Evolutionary conservation across 139 green algal species (phyloP).

Genomic region (Picochlorum sp.): DNA sequence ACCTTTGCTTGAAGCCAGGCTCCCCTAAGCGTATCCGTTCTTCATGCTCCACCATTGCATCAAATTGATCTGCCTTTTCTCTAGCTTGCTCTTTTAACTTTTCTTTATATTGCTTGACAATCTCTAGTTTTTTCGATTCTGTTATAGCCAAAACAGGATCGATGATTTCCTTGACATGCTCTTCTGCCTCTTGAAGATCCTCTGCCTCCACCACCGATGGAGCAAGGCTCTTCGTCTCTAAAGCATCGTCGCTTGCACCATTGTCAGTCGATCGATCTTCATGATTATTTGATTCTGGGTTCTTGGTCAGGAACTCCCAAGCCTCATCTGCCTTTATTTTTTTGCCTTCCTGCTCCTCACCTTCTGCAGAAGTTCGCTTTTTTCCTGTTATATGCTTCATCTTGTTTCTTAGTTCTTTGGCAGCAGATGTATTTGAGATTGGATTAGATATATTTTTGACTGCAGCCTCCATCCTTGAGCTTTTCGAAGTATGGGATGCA

Average conservation of each 20-base stretch:
- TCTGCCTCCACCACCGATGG: neutral
- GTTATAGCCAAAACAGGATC: slow-evolving; percentile 7
- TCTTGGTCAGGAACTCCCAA: slow-evolving; percentile 1
- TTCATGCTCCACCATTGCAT: slow-evolving; percentile 71
- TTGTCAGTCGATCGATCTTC: neutral
- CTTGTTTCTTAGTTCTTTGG: slow-evolving; percentile 38
- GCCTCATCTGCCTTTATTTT: neutral
- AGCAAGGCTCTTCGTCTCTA: slow-evolving; percentile 11
- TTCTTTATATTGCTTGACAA: slow-evolving; percentile 43
- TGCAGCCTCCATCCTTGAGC: slow-evolving; percentile 1
- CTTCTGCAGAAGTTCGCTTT: neutral
- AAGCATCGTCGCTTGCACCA: neutral
- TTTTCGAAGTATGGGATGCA: slow-evolving; percentile 2
- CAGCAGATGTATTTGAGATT: slow-evolving; percentile 53
- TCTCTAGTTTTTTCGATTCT: slow-evolving; percentile 9
- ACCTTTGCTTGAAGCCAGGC: slow-evolving; percentile 82
- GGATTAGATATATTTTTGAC: neutral
- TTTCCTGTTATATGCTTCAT: slow-evolving; percentile 15
- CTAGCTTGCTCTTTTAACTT: slow-evolving; percentile 60
- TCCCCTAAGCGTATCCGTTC: slow-evolving; percentile 75
- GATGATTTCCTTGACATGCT: slow-evolving; percentile 31
- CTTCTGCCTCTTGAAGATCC: slow-evolving; percentile 17
- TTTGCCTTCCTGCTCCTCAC: neutral
- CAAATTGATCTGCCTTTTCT: slow-evolving; percentile 68
- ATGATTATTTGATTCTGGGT: slow-evolving; percentile 2